Conservation (phyloP, 192 early-diverging fungal species). For the Coemansia pectinata region DNA sequence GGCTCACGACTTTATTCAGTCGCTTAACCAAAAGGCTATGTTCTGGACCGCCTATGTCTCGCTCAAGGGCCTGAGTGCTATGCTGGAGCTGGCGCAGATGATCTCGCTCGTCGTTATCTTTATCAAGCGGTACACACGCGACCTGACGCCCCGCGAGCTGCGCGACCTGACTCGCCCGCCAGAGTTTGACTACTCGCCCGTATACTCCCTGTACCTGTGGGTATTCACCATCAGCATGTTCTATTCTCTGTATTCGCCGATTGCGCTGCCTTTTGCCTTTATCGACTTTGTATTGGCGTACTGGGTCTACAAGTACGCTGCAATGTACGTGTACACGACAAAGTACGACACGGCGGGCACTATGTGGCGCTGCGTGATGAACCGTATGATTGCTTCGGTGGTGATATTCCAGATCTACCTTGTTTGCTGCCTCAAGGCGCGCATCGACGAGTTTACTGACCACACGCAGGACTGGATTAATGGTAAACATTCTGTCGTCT, state of each 20-base stretch:
- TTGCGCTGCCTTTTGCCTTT: conserved; percentile 66
- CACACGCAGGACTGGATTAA: conserved; percentile 20
- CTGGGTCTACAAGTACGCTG: conserved; percentile 70
- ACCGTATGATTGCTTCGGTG: conserved; percentile 66
- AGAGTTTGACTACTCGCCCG: conserved; percentile 70
- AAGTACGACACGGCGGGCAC: conserved; percentile 68
- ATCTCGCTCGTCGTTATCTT: conserved; percentile 59
- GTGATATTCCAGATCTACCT: conserved; percentile 69
- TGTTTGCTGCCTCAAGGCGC: conserved; percentile 57
- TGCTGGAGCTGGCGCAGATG: conserved; percentile 70
- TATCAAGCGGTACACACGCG: conserved; percentile 60
- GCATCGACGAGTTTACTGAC: conserved; percentile 59
- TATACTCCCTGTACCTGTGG: conserved; percentile 69
- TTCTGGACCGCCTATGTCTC: conserved; percentile 81
- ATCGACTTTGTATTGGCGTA: conserved; percentile 65
- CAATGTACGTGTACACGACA: conserved; percentile 78
- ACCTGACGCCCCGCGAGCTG: conserved; percentile 70
- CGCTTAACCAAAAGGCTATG: conserved; percentile 55
- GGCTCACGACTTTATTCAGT: conserved; percentile 35
- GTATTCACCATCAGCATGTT: conserved; percentile 71
- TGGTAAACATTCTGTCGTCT: conserved; percentile 46
- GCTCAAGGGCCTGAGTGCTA: conserved; percentile 62
- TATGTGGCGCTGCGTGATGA: conserved; percentile 70
- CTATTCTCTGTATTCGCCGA: conserved; percentile 70
- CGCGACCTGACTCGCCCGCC: conserved; percentile 65